Evolutionary conservation across 805 yeast species (phyloP), one percentile per base, ranked within the genome.

Genomic region (Wickerhamomyces mucosus): DNA sequence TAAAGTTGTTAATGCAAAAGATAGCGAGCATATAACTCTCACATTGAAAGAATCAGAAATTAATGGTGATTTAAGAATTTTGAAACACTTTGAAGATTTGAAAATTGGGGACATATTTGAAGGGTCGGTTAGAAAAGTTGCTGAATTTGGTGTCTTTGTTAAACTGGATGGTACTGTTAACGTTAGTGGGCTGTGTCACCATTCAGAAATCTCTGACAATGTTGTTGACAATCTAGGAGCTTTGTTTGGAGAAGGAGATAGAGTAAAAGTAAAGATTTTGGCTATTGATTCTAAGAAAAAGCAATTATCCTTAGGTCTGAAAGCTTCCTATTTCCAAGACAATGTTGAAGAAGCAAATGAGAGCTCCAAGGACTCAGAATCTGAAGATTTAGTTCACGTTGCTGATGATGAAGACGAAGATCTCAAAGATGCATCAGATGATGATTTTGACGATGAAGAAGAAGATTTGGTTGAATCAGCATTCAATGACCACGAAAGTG

Each of bases 131-230:
- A 77, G 72, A 51, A 71, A 71, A 38, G 82, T 78, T 16, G 76
- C 86, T 21, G 94, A 83, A 28, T 89, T 78, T 51, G 98, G 98
- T 61, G 95, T 85, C 4, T 89, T 89, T 50, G 80, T 89, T 31
- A 77, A 73, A 40, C 63, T 89, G 33, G 86, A 78, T 42, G 82
- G 79, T 27, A 77, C 92, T 25, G 59, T 72, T 33, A 74, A 74
- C 46, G 66, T 86, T 36, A 73, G 81, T 47, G 98, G 97, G 35
- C 69, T 89, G 42, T 86, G 95, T 45, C 96, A 89, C 51, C 77
- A 70, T 36, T 68, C 88, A 24, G 80, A 89, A 56, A 78, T 89
- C 35, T 77, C 96, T 20, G 92, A 82, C 42, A 76, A 74, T 34
- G 52, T 58, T 8, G 64, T 75, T 21, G 69, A 67, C 24, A 74